Conservation (phyloP, 768 basidiomycete species). For the Lentinula raphanica region DNA sequence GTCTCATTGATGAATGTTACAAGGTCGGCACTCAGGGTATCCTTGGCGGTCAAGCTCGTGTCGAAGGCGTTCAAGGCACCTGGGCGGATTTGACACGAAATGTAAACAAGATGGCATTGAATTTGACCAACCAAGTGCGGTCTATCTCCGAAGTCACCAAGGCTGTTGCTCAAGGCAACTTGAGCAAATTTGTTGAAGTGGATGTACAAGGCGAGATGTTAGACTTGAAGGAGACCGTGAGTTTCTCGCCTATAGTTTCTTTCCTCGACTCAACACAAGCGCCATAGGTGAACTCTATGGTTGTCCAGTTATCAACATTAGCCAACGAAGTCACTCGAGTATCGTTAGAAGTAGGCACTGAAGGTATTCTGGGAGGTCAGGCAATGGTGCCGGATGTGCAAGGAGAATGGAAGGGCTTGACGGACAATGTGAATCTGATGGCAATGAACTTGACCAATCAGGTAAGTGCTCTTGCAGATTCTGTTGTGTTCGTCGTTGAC, state of each 20-base stretch:
- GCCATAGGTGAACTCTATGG: slow-evolving; percentile 81
- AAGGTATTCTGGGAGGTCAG: slow-evolving; percentile 92
- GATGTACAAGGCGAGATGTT: slow-evolving; percentile 89
- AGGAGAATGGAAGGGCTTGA: slow-evolving; percentile 85
- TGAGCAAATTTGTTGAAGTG: slow-evolving; percentile 80
- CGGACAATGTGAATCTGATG: slow-evolving; percentile 86
- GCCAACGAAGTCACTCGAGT: slow-evolving; percentile 88
- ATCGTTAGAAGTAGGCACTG: slow-evolving; percentile 85
- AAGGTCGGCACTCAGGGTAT: slow-evolving; percentile 82
- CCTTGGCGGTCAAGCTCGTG: slow-evolving; percentile 84
- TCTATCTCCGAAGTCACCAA: slow-evolving; percentile 90
- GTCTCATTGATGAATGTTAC: slow-evolving; percentile 18
- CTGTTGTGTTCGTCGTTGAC: slow-evolving; percentile 29
- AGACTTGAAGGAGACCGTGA: slow-evolving; percentile 82
- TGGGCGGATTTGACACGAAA: slow-evolving; percentile 89
- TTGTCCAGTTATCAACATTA: slow-evolving; percentile 67
- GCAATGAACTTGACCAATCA: slow-evolving; percentile 88
- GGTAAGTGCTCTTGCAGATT: slow-evolving; percentile 56
- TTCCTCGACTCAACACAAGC: slow-evolving; percentile 53
- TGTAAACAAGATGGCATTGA: slow-evolving; percentile 89
- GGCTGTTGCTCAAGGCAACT: slow-evolving; percentile 81
- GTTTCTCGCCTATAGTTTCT: slow-evolving; percentile 22
- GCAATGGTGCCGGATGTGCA: slow-evolving; percentile 89
- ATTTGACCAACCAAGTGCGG: slow-evolving; percentile 59
- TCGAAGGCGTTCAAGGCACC: slow-evolving; percentile 88